Evolutionary conservation across 2,329 filamentous ascomycete genomes (phyloP).

Genomic region (Blastomyces percursus): DNA sequence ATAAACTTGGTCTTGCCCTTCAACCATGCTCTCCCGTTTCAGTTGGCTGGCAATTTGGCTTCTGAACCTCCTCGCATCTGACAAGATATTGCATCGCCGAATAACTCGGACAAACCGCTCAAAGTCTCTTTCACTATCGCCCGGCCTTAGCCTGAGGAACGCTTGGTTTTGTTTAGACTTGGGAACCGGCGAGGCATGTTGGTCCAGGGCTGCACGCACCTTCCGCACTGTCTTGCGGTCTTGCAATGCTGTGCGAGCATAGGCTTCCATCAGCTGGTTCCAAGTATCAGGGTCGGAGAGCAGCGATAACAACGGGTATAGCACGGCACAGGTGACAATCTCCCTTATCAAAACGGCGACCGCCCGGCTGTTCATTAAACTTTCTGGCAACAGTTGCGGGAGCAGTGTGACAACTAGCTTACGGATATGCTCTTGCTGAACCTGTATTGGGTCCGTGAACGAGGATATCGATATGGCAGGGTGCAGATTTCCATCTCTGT

Average conservation of each 20-base stretch:
- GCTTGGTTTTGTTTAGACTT: constrained; percentile 52
- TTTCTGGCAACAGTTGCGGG: constrained; percentile 61
- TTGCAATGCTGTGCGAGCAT: constrained; percentile 74
- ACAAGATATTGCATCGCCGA: constrained; percentile 77
- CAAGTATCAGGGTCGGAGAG: constrained; percentile 89
- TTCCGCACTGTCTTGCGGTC: constrained; percentile 92
- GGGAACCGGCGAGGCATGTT: constrained; percentile 77
- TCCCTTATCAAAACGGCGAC: constrained; percentile 76
- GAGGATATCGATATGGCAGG: constrained; percentile 66
- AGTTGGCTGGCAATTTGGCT: constrained; percentile 88
- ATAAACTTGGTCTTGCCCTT: constrained; percentile 75
- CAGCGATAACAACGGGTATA: constrained; percentile 68
- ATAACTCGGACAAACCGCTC: constrained; percentile 89
- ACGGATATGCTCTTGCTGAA: constrained; percentile 82
- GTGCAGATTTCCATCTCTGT: constrained; percentile 77
- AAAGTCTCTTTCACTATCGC: constrained; percentile 84
- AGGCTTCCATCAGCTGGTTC: constrained; percentile 92
- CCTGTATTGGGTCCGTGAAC: constrained; percentile 70
- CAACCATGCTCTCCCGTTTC: constrained; percentile 67
- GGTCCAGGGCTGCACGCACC: constrained; percentile 79
- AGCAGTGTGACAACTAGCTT: constrained; percentile 61
- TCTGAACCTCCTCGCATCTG: constrained; percentile 82
- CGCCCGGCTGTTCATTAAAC: constrained; percentile 64
- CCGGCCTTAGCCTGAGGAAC: constrained; percentile 67
- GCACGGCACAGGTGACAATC: constrained; percentile 82